Evolutionary conservation across 2,329 filamentous ascomycete species (phyloP), one percentile per base, ranked within the genome.

Genomic region (Pyricularia sp.): DNA sequence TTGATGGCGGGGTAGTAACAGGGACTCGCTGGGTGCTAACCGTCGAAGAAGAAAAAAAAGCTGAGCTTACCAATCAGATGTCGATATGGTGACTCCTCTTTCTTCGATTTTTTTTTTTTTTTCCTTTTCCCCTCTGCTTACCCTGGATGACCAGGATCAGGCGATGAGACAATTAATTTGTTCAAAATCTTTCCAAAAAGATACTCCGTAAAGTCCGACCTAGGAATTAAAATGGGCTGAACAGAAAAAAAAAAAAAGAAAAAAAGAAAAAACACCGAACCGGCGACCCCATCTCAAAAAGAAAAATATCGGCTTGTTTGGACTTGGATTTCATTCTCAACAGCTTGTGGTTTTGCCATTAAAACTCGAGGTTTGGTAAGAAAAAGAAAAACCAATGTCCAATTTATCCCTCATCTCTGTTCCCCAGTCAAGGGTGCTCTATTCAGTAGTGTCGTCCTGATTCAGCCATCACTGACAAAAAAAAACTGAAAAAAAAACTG

Each of bases 191-290:
- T 17, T 26, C n/a, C 11, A 36, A 30, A 30, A 36, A 36, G 33
- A 36, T 36, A 36, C 12, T 36, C 33, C 33, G 30, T 72, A 70
- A 7, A 74, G 64, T 6, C 73, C 42, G 4, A 69, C 73, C 3
- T 69, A 68, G 73, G 67, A 2, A 70, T 67, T 30, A 69, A 69
- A 12, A 72, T 69, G 25, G 69, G 71, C 9, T 67, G 65, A 31
- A 64, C 68, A 65, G 30, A 64, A 31, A 64, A 30, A 64, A 31
- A 30, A n/a, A n/a, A n/a, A n/a, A n/a, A n/a, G n/a, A n/a, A n/a
- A n/a, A n/a, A n/a, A n/a, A 42, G 25, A 3, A 36, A 36, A 12
- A 36, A 12, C 33, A 36, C 33, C 33, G 33, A 36, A 14, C 33
- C 33, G 33, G 33, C 11, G 33, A 36, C 33, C 33, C 33, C 33